These are phyloP conservation scores for Bipolaris sorokiniana DNA, from an alignment of 2,329 filamentous ascomycete genomes.

Conservation along the genomic window DNA sequence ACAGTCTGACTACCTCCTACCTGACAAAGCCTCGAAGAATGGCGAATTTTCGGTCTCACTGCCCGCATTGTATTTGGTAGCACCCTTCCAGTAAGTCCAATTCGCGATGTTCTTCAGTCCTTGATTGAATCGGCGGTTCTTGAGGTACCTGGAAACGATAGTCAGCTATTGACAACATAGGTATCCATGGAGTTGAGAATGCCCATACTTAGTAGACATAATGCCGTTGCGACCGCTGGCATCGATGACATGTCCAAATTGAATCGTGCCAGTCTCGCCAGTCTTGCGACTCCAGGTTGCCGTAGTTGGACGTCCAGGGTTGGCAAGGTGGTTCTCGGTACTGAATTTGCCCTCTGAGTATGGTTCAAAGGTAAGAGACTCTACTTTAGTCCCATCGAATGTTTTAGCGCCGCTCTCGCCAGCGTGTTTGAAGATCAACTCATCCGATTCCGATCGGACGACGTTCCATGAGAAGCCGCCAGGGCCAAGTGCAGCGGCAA, in stretches of 20 bases:
- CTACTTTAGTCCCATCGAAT: constrained; percentile 3
- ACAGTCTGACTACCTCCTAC: neutral
- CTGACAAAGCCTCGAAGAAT: constrained; percentile 51
- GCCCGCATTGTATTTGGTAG: constrained; percentile 43
- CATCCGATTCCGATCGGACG: constrained; percentile 38
- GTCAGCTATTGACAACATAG: too few relatives aligned
- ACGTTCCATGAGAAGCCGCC: constrained; percentile 37
- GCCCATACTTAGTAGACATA: constrained; percentile 56
- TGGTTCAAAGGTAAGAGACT: neutral
- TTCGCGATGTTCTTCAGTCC: constrained; percentile 58
- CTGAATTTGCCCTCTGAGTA: too few relatives aligned
- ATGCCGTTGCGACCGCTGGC: constrained; percentile 26
- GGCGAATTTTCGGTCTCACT: constrained; percentile 42
- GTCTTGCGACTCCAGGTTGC: neutral
- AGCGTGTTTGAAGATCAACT: constrained; percentile 39
- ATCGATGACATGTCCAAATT: neutral
- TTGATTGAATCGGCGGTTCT: constrained; percentile 56
- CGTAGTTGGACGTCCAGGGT: neutral
- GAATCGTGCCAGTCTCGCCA: neutral
- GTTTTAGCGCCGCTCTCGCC: constrained; percentile 29
- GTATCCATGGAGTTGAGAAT: too few relatives aligned
- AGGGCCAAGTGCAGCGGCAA: constrained; percentile 26
- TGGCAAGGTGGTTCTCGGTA: neutral
- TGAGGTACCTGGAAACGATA: constrained; percentile 19
- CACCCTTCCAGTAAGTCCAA: constrained; percentile 58